phyloP scores from a whole-genome alignment of 1,284 basidiomycete genomes.

The Pulchroboletus neoregius region DNA sequence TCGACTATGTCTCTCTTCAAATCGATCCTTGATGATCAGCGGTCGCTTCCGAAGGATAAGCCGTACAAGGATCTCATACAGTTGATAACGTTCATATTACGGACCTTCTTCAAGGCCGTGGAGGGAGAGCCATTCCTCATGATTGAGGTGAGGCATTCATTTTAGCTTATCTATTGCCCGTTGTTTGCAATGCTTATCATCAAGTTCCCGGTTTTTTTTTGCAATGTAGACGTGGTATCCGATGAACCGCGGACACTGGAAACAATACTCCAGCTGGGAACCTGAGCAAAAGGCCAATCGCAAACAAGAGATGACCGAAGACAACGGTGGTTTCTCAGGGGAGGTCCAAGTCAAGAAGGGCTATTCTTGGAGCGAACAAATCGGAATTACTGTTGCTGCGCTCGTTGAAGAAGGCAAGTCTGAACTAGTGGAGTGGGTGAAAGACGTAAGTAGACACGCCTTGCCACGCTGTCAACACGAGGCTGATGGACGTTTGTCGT shows the following conservation, averaged over 20 bases:
- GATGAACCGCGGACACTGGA: constrained; percentile 84
- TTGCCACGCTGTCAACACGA: constrained; percentile 21
- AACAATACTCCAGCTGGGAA: constrained; percentile 77
- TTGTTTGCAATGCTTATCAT: constrained; percentile 19
- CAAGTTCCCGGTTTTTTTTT: constrained; percentile 6
- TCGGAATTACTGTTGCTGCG: constrained; percentile 79
- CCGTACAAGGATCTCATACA: constrained; percentile 79
- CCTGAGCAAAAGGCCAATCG: constrained; percentile 56
- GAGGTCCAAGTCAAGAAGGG: constrained; percentile 86
- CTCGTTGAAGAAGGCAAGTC: constrained; percentile 65
- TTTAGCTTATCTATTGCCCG: constrained; percentile 24
- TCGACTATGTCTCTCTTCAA: constrained; percentile 84
- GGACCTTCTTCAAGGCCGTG: constrained; percentile 88
- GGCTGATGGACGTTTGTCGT: constrained; percentile 18
- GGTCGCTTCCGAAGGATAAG: constrained; percentile 70
- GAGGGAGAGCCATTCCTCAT: constrained; percentile 79
- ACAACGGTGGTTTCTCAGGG: constrained; percentile 44
- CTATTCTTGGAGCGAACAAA: constrained; percentile 84
- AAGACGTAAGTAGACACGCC: constrained; percentile 53
- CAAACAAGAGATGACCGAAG: constrained; percentile 40
- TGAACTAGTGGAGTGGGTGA: constrained; percentile 74
- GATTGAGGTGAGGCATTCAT: constrained; percentile 58
- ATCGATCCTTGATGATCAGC: constrained; percentile 72
- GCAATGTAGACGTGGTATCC: constrained; percentile 75
- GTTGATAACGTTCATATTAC: constrained; percentile 80